Evolutionary conservation across 192 early-diverging fungal genomes (phyloP).

Genomic region (Umbelopsis vinacea): DNA sequence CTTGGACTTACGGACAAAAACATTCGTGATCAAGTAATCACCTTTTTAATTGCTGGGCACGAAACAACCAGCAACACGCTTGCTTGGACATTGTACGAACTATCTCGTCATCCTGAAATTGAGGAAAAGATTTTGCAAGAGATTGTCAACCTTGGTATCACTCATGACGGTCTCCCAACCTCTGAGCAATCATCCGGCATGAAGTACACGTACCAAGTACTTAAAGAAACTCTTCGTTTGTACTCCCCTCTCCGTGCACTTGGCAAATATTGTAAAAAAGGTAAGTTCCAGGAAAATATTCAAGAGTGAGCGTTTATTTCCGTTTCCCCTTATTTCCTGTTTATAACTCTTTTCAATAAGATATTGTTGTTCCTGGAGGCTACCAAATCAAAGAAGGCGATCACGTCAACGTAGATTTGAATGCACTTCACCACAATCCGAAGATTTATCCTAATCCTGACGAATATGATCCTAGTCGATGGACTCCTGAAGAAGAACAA

Average conservation of each 20-base stretch:
- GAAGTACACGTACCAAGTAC: constrained; percentile 51
- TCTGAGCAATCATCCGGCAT: constrained; percentile 44
- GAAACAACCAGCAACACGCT: constrained; percentile 59
- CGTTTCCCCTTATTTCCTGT: too few species aligned
- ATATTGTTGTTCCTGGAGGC: constrained; percentile 52
- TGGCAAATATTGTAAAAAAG: constrained; percentile 40
- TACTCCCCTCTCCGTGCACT: constrained; percentile 56
- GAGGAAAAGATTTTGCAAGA: constrained; percentile 49
- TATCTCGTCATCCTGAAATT: constrained; percentile 50
- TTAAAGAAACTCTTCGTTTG: constrained; percentile 64
- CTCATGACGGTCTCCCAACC: constrained; percentile 30
- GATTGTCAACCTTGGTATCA: constrained; percentile 50
- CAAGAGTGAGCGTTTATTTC: too few species aligned
- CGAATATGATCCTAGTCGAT: constrained; percentile 61
- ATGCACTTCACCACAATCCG: constrained; percentile 49
- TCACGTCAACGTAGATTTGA: constrained; percentile 29
- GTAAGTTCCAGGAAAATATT: too few species aligned
- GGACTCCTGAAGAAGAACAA: constrained; percentile 52
- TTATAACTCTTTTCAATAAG: constrained; percentile 1
- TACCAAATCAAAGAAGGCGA: constrained; percentile 39
- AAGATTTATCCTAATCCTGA: constrained; percentile 52
- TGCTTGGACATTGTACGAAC: constrained; percentile 53
- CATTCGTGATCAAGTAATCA: constrained; percentile 68
- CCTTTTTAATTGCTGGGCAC: constrained; percentile 64
- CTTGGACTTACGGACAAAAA: constrained; percentile 44